phyloP scores from a whole-genome alignment of 106 monocot genomes.

The Dioscorea zingiberensis region DNA sequence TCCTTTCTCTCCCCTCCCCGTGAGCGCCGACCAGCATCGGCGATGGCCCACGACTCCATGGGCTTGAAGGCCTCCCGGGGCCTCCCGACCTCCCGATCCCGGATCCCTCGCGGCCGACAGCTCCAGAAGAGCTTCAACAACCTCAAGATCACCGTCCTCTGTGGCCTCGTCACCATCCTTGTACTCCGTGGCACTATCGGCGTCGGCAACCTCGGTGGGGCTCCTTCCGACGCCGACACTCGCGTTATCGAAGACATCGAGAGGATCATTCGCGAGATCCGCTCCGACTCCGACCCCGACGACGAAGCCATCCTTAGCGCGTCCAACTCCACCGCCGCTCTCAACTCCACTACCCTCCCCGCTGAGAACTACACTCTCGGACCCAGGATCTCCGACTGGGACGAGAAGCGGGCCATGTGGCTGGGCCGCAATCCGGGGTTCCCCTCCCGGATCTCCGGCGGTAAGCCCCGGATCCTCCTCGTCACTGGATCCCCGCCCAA shows the following conservation, averaged over 20 bases:
- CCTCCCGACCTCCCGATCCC: slow-evolving; percentile 13
- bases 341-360: background rate
- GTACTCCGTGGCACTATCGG: slow-evolving; percentile 82
- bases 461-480: slow-evolving; percentile 42
- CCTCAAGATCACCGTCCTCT: slow-evolving; percentile 74
- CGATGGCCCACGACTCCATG: background rate
- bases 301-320: background rate
- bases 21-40: background rate
- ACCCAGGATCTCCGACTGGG: slow-evolving; percentile 72
- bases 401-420: slow-evolving; percentile 48
- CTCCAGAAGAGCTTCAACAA: slow-evolving; percentile 78
- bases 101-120: slow-evolving; percentile 32
- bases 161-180: slow-evolving; percentile 83
- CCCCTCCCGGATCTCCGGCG: slow-evolving; percentile 16
- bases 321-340: slow-evolving; percentile 2
- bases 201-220: slow-evolving; percentile 43
- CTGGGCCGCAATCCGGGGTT: slow-evolving; percentile 43
- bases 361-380: slow-evolving; percentile 44
- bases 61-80: background rate
- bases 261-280: slow-evolving; percentile 74
- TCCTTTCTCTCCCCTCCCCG: background rate
- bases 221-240: slow-evolving; percentile 14
- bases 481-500: slow-evolving; percentile 67
- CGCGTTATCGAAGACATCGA: slow-evolving; percentile 76
- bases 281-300: slow-evolving; percentile 68